phyloP scores from a whole-genome alignment of 352 stramenopile species.

The Phytophthora pini region DNA sequence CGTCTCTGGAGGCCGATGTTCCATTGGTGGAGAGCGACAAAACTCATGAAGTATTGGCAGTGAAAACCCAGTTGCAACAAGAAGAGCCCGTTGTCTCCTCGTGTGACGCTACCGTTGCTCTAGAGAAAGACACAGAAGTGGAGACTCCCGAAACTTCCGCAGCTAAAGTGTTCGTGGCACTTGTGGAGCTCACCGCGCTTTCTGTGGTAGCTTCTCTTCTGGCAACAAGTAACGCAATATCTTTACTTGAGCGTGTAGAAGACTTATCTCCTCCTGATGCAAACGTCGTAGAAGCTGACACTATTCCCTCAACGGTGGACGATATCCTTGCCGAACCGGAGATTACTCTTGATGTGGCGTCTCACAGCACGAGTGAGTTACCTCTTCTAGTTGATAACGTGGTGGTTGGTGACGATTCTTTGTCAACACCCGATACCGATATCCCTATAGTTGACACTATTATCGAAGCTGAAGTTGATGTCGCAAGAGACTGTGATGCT shows the following conservation, averaged over 20 bases:
- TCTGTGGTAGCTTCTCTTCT: conserved; percentile 1
- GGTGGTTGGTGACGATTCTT: not conserved
- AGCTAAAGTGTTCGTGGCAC: conserved; percentile 14
- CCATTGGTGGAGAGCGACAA: not conserved
- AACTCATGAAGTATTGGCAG: not conserved
- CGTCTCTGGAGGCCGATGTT: not conserved
- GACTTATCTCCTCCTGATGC: not conserved
- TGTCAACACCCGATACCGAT: not conserved
- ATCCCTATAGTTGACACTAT: not conserved
- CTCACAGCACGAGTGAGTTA: not conserved
- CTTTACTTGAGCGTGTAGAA: conserved; percentile 1
- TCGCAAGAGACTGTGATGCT: not conserved
- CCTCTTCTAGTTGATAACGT: not conserved
- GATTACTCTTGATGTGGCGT: not conserved
- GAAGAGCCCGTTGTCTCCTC: not conserved
- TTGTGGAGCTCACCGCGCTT: conserved; percentile 19
- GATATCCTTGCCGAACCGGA: not conserved
- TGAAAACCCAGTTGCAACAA: not conserved
- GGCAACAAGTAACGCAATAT: not conserved
- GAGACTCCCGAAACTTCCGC: conserved; percentile 5
- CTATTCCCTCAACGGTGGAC: not conserved
- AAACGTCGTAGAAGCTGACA: not conserved
- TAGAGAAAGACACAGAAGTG: not conserved
- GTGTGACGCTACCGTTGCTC: not conserved
- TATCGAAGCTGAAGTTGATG: not conserved